These are phyloP conservation scores for Emericellopsis cladophorae DNA, from an alignment of 2,329 filamentous ascomycete genomes.

Conservation along the genomic window DNA sequence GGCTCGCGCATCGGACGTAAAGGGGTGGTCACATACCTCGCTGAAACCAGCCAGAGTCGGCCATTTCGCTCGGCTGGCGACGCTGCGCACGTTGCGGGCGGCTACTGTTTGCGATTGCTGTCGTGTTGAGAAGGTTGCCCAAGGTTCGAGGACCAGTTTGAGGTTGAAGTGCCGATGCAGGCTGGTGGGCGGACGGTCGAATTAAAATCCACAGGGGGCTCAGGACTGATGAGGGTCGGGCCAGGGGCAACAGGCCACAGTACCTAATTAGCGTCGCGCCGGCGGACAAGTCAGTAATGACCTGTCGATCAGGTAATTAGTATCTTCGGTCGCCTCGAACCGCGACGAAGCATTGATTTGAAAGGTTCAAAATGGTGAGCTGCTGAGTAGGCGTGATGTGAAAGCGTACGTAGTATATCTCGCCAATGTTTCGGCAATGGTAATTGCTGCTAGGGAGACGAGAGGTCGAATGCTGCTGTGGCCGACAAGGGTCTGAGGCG, in stretches of 20 bases:
- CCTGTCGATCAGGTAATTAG: too few species aligned
- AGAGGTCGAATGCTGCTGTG: too few species aligned
- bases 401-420: too few species aligned
- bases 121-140: not conserved
- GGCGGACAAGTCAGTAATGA: not conserved
- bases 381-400: too few species aligned
- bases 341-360: too few species aligned
- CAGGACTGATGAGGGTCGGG: too few species aligned
- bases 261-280: not conserved
- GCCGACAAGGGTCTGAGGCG: too few species aligned
- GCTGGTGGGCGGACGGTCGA: constrained; percentile 1
- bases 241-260: too few species aligned
- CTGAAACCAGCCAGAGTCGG: constrained; percentile 2
- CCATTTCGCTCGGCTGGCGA: not conserved
- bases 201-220: constrained; percentile 1
- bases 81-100: not conserved
- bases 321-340: too few species aligned
- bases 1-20: not conserved
- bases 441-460: too few species aligned
- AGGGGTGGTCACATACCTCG: constrained; percentile 3
- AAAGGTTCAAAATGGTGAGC: too few species aligned
- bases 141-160: not conserved
- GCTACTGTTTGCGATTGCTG: not conserved
- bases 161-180: not conserved
- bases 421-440: too few species aligned